Evolutionary conservation across 106 monocot genomes (phyloP).

Genomic region (Alisma plantagoaquatica): DNA sequence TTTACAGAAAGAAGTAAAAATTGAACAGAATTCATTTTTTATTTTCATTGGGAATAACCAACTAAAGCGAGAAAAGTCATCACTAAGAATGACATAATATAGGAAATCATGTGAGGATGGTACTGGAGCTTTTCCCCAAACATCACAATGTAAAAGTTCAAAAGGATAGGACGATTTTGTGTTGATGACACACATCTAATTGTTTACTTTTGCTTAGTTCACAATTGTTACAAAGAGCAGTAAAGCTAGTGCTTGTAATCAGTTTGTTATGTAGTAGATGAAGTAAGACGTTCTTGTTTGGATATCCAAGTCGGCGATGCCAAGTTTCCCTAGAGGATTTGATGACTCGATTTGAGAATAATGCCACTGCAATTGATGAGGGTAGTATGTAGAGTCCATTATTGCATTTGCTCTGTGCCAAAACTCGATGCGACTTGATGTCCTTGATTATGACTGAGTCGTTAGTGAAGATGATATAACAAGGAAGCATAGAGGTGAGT

Average conservation of each 20-base stretch:
- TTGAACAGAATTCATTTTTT: background rate
- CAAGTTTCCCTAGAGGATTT: background rate
- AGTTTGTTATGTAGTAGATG: background rate
- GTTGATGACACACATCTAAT: background rate
- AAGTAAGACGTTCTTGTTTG: background rate
- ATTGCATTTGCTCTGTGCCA: background rate
- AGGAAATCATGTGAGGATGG: background rate
- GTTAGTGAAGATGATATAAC: background rate
- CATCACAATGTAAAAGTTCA: background rate
- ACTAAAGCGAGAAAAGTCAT: conserved; percentile 9
- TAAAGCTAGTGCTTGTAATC: background rate
- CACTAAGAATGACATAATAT: conserved; percentile 9
- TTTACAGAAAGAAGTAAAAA: background rate
- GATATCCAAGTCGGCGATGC: background rate
- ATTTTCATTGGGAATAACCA: background rate
- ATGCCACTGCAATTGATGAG: no score
- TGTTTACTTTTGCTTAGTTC: background rate
- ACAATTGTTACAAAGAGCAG: background rate
- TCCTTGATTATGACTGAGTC: background rate
- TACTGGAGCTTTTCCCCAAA: conserved; percentile 3
- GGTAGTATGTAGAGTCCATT: background rate
- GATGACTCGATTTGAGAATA: no score
- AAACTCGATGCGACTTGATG: background rate
- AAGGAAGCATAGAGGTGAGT: background rate
- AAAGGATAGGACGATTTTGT: background rate